These are phyloP conservation scores for Mucor velutinosus DNA, from an alignment of 371 early-diverging fungal genomes.

Conservation along the genomic window DNA sequence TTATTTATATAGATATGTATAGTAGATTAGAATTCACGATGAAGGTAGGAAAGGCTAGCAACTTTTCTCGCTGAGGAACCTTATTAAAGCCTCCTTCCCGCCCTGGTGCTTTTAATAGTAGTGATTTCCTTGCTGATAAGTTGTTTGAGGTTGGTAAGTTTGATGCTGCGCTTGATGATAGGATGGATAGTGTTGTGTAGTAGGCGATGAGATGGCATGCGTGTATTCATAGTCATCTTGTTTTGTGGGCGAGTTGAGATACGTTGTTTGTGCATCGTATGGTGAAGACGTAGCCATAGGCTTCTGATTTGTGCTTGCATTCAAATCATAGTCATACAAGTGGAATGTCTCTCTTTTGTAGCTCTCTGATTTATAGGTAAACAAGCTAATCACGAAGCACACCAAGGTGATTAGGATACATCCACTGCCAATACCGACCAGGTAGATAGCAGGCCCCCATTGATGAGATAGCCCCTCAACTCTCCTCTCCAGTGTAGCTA, in stretches of 20 bases:
- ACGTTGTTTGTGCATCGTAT: background rate
- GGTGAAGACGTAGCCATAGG: background rate
- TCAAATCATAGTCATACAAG: slow-evolving; percentile 12
- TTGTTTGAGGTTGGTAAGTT: background rate
- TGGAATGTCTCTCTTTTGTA: slow-evolving; percentile 7
- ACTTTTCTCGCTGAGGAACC: no score
- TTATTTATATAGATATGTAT: no score
- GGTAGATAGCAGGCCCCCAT: slow-evolving; percentile 36
- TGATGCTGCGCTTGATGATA: slow-evolving; percentile 2
- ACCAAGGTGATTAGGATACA: slow-evolving; percentile 24
- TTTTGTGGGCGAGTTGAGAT: background rate
- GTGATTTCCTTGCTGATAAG: background rate
- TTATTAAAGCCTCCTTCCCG: background rate
- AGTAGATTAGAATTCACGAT: no score
- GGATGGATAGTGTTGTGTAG: background rate
- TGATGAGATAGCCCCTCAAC: slow-evolving; percentile 29
- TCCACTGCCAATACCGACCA: slow-evolving; percentile 27
- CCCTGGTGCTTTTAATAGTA: background rate
- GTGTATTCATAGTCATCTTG: slow-evolving; percentile 7
- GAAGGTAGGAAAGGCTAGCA: background rate
- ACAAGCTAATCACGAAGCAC: slow-evolving; percentile 25
- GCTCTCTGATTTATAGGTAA: background rate
- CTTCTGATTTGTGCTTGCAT: background rate
- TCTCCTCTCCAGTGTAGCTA: slow-evolving; percentile 16
- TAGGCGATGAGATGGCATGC: slow-evolving; percentile 4